These are phyloP conservation scores for Peltaster fructicola DNA, from an alignment of 2,329 filamentous ascomycete species.

Conservation along the genomic window DNA sequence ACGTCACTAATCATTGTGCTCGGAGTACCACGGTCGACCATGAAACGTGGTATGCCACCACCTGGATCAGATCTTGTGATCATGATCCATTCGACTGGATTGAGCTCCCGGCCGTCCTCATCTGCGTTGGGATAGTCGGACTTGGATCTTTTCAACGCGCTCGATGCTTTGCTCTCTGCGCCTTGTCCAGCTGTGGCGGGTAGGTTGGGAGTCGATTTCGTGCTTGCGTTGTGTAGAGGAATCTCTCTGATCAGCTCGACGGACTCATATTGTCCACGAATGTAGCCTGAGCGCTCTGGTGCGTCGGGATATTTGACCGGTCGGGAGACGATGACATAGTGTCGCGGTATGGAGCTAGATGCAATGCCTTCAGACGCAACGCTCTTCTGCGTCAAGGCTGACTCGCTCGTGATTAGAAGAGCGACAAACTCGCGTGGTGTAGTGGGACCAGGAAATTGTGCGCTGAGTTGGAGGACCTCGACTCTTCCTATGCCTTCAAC, in stretches of 20 bases:
- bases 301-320: slow-evolving; percentile 64
- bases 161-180: slow-evolving; percentile 1
- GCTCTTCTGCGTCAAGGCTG: slow-evolving; percentile 31
- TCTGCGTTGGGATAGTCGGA: slow-evolving; percentile 20
- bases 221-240: slow-evolving; percentile 31
- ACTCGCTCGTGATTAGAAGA: slow-evolving; percentile 49
- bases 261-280: slow-evolving; percentile 76
- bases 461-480: slow-evolving; percentile 70
- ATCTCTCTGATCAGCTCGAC: slow-evolving; percentile 83
- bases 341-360: slow-evolving; percentile 34
- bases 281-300: slow-evolving; percentile 51
- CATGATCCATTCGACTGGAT: slow-evolving; percentile 82
- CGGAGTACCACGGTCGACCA: slow-evolving; percentile 81
- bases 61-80: slow-evolving; percentile 77
- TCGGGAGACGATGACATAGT: slow-evolving; percentile 76
- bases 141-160: slow-evolving; percentile 17
- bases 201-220: slow-evolving; percentile 16
- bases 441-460: slow-evolving; percentile 78
- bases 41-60: slow-evolving; percentile 71
- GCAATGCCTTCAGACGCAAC: slow-evolving; percentile 14
- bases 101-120: slow-evolving; percentile 26
- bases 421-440: slow-evolving; percentile 78
- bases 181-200: slow-evolving; percentile 5
- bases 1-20: slow-evolving; percentile 64
- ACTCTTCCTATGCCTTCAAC: slow-evolving; percentile 43